Conservation (phyloP, 2,329 filamentous ascomycete genomes). For the Colletotrichum sp. region DNA sequence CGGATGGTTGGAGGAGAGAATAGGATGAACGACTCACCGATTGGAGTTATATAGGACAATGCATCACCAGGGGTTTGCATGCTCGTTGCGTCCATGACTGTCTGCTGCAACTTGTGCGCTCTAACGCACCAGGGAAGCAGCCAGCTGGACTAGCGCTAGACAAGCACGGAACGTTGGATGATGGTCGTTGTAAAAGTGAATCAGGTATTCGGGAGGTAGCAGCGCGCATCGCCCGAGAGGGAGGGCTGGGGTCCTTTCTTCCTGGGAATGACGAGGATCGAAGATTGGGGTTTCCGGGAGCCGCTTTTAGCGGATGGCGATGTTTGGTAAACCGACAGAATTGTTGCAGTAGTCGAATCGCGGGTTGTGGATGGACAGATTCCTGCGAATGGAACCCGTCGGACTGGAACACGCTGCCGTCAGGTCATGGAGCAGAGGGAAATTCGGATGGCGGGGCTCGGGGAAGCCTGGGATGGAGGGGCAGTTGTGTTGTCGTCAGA, state of each 20-base stretch:
- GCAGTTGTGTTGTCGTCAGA: background rate
- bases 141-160: constrained; percentile 14
- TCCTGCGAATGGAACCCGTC: background rate
- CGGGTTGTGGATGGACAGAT: background rate
- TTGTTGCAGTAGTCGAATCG: background rate
- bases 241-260: background rate
- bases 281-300: background rate
- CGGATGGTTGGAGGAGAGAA: constrained; percentile 49
- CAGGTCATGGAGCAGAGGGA: background rate
- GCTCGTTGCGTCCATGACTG: constrained; percentile 41
- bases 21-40: constrained; percentile 53
- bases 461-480: constrained; percentile 2
- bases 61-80: constrained; percentile 53
- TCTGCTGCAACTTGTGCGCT: constrained; percentile 16
- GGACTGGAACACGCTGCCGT: background rate
- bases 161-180: constrained; percentile 12
- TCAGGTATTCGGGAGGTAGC: background rate
- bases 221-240: background rate
- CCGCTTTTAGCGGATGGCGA: background rate
- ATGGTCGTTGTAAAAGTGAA: background rate
- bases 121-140: constrained; percentile 22
- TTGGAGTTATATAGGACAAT: constrained; percentile 57
- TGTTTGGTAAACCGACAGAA: background rate
- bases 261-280: background rate
- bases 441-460: constrained; percentile 4